These are phyloP conservation scores for Xylaria scruposa DNA, from an alignment of 495 filamentous ascomycete species.

Conservation along the genomic window DNA sequence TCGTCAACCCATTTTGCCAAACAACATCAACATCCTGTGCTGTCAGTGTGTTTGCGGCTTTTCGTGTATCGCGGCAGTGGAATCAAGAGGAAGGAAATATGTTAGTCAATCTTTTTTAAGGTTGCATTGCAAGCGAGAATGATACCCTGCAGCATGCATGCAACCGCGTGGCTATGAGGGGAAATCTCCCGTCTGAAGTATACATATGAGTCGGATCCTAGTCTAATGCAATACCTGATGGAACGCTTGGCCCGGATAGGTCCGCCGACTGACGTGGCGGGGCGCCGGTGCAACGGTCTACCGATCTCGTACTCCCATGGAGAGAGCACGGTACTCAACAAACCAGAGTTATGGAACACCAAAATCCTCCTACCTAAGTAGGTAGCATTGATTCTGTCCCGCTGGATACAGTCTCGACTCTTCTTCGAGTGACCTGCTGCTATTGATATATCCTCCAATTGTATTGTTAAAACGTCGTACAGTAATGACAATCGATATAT, in stretches of 20 bases:
- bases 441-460: background rate
- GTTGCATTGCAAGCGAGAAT: slow-evolving; percentile 19
- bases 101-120: background rate
- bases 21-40: background rate
- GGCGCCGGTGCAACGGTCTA: background rate
- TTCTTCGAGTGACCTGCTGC: background rate
- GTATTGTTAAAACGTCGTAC: background rate
- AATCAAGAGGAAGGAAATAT: background rate
- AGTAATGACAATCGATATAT: background rate
- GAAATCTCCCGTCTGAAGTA: background rate
- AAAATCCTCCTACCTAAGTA: background rate
- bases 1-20: slow-evolving; percentile 3
- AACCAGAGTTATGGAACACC: background rate
- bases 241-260: background rate
- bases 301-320: background rate
- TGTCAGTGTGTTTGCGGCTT: background rate
- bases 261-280: background rate
- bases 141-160: slow-evolving; percentile 19
- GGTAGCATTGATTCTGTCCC: background rate
- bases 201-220: background rate
- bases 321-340: background rate
- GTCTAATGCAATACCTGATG: background rate
- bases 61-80: slow-evolving; percentile 19
- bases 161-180: background rate
- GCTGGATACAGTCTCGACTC: background rate